Base-by-base conservation (phyloP, 1,139 yeast genomes). In the Blastobotrys petasosporus region DNA sequence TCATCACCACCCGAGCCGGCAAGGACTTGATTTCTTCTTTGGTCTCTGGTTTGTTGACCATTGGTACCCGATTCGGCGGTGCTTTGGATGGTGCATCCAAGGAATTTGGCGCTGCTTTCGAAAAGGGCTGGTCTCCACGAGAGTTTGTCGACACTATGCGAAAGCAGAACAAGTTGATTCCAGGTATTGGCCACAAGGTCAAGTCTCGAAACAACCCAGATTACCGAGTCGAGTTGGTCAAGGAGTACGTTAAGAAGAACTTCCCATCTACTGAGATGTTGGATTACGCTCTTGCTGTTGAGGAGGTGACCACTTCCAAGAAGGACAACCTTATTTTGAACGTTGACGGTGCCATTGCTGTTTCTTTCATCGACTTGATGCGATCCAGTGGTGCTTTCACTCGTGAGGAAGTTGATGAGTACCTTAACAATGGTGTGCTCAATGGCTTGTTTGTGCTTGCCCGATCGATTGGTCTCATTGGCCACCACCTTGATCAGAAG, bases 161-260 rank as follows among this genome's bases (percentile, higher is more conserved):
- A 52, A 68, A 69, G 60, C 71, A 68, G 56, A 71, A 71, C 66
- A 70, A 70, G 63, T 61, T 70, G 44, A 71, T 70, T 41, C 75
- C 75, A 12, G 75, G 75, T 55, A 70, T 70, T 41, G 75, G 75
- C 39, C 75, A 70, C 65, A 67, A 67, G 63, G 71, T 70, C 59
- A 70, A 70, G 66, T 70, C 74, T 17, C 65, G 74, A 52, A 70
- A 70, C 61, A 70, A 70, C 62, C 75, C 75, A 43, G 75, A 70
- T 52, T 68, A 68, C 68, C 73, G 75, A 43, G 75, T 70, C 44
- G 74, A 71, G 60, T 62, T 70, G 35, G 75, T 70, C 52, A 71
- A 71, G 65, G 73, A 70, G 53, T 70, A 59, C 53, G 75, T 68
- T 50, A 66, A 67, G 61, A 66, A 69, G 62, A 62, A 69, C 61